A percentile compares a stretch with the other conserved stretches of the same genome.
These are phyloP conservation scores for Madurella fahalii DNA, from an alignment of 2,329 filamentous ascomycete genomes.

Conservation along the genomic window DNA sequence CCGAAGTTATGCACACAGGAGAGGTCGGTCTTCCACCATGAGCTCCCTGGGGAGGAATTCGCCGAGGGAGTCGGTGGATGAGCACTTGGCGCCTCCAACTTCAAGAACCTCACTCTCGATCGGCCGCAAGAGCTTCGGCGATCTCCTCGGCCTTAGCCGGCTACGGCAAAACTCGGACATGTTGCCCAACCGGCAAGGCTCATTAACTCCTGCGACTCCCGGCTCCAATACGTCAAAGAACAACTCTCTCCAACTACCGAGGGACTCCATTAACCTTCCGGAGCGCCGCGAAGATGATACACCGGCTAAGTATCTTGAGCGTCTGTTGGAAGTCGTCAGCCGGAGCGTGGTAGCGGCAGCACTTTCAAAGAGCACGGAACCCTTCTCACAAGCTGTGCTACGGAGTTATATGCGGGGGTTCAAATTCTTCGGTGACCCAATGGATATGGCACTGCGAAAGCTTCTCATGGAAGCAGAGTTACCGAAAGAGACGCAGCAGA, in stretches of 20 bases:
- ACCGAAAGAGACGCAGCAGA: constrained; percentile 96
- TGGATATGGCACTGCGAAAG: constrained; percentile 96
- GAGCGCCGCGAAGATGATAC: constrained; percentile 84
- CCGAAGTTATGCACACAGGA: constrained; percentile 54
- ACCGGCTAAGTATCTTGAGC: constrained; percentile 80
- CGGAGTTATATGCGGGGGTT: constrained; percentile 95
- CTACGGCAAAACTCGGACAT: constrained; percentile 79
- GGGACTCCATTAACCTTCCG: constrained; percentile 68
- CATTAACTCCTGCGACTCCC: constrained; percentile 65
- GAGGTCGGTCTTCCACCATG: constrained; percentile 84
- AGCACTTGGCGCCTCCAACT: constrained; percentile 62
- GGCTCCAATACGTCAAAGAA: constrained; percentile 69
- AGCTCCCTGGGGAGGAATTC: constrained; percentile 66
- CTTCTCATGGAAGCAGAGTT: constrained; percentile 94
- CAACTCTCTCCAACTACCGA: constrained; percentile 73
- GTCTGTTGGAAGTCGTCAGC: constrained; percentile 74
- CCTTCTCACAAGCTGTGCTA: constrained; percentile 77
- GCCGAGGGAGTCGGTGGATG: constrained; percentile 58
- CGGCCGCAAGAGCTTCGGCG: constrained; percentile 90
- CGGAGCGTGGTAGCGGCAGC: constrained; percentile 80
- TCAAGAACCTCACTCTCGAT: constrained; percentile 80
- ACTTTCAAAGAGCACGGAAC: constrained; percentile 79
- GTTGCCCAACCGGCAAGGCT: constrained; percentile 60
- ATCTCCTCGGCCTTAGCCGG: constrained; percentile 73
- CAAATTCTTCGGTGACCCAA: constrained; percentile 91